Conservation (phyloP, 129 eudicot genomes). For the Centella asiatica region DNA sequence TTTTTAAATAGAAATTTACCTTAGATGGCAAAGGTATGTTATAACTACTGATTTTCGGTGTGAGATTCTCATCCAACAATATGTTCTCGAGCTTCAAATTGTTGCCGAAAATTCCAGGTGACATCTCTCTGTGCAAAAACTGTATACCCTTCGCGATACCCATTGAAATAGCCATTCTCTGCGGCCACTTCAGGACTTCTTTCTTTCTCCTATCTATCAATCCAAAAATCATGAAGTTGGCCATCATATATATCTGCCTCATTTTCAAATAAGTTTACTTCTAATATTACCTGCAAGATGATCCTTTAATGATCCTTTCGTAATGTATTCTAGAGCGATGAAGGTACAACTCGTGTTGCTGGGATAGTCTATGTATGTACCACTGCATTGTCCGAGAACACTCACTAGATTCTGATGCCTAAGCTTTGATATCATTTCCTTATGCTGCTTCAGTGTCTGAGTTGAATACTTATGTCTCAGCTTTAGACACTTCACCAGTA, state of each 20-base stretch:
- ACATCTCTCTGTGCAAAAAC: slow-evolving; percentile 63
- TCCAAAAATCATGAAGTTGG: neutral
- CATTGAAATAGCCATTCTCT: slow-evolving; percentile 77
- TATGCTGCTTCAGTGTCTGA: slow-evolving; percentile 64
- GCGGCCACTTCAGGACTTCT: slow-evolving; percentile 84
- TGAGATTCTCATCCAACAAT: slow-evolving; percentile 74
- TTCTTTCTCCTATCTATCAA: slow-evolving; percentile 69
- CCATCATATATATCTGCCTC: neutral
- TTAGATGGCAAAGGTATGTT: slow-evolving; percentile 65
- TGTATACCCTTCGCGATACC: slow-evolving; percentile 88
- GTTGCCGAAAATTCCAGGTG: slow-evolving; percentile 63
- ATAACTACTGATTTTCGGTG: slow-evolving; percentile 79
- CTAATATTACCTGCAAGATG: slow-evolving; percentile 60
- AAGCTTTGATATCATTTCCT: slow-evolving; percentile 70
- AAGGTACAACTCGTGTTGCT: slow-evolving; percentile 54
- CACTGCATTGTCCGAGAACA: slow-evolving; percentile 84
- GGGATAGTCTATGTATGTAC: slow-evolving; percentile 54
- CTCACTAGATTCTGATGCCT: slow-evolving; percentile 86
- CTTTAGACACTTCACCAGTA: slow-evolving; percentile 67
- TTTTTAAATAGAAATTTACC: too few species aligned
- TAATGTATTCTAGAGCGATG: slow-evolving; percentile 64
- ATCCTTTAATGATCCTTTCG: slow-evolving; percentile 66
- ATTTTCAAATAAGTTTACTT: too few species aligned
- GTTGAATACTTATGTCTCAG: slow-evolving; percentile 64
- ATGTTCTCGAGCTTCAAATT: slow-evolving; percentile 60